Evolutionary conservation across 371 early-diverging fungal genomes (phyloP), one percentile per base, ranked within the genome.

Genomic region (Mucor sp.): DNA sequence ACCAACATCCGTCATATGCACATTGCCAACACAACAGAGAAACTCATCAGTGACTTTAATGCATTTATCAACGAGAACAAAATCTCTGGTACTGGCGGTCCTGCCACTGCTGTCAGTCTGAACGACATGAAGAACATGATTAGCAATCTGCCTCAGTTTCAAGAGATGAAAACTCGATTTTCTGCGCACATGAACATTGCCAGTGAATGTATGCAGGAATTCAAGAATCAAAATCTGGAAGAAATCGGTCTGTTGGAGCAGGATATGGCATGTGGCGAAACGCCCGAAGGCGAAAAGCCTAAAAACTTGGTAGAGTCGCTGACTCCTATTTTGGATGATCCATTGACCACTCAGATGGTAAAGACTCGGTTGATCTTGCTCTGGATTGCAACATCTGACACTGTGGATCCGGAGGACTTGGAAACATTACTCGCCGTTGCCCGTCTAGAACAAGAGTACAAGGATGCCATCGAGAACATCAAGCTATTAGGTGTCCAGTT

Each of bases 121-220:
- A 90, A 91, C 69, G 91, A 94, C 50, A 91, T 99, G 93, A 93
- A 93, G 66, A 92, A 93, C 19, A 94, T 93, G 23, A 85, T 99
- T 35, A 89, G 91, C 7, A 89, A 94, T 27, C 74, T 99, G 28
- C 98, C 97, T 4, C 94, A 97, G 74, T 98, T 92, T 74, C 96
- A 96, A 75, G 94, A 95, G 62, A 86, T 95, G 83, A 95, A 96
- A 73, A 82, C 87, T 17, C 89, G 92, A 87, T 98, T 93, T 73
- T 91, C 97, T 33, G 87, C 91, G 3, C 99, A 99, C 73, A 93
- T 97, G 74, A 93, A 91, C 25, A 91, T 99, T 70, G 92, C 94
- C 63, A 89, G 89, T 75, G 93, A 95, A 62, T 98, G 97, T 76
- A 91, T 95, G 84, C 72, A 80, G 4, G 78, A 88, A 44, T 95